Conservation (phyloP, 2,329 filamentous ascomycete species). For the Graphilbum sp. region DNA sequence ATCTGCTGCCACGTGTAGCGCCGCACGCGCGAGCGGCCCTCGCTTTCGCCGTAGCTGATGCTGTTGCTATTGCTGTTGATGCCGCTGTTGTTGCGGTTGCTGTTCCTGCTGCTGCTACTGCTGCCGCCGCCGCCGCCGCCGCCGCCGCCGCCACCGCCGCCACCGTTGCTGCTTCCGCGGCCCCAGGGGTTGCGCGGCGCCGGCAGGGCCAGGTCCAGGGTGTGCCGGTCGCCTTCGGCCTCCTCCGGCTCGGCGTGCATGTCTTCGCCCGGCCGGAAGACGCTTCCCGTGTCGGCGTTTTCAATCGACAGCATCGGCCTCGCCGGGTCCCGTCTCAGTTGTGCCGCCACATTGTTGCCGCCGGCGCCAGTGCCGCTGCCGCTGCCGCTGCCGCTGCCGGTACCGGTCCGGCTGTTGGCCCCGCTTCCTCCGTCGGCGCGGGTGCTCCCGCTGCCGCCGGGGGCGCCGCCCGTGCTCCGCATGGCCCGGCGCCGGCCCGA, state of each 20-base stretch:
- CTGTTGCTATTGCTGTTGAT: background rate
- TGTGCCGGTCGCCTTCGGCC: background rate
- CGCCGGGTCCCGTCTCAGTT: background rate
- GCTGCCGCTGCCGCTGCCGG: background rate
- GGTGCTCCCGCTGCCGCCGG: background rate
- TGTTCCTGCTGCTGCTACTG: background rate
- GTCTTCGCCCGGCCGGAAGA: too few relatives aligned
- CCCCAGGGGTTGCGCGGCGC: too few relatives aligned
- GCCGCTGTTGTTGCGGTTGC: slow-evolving; percentile 11
- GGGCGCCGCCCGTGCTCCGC: too few relatives aligned
- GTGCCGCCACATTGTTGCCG: background rate
- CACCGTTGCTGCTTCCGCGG: background rate
- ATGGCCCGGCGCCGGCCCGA: too few relatives aligned
- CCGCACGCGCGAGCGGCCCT: background rate
- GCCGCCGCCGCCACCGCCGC: background rate
- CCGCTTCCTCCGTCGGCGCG: too few relatives aligned
- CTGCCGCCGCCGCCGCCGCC: background rate
- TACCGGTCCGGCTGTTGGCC: too few relatives aligned
- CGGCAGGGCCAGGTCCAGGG: too few relatives aligned
- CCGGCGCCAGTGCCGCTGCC: background rate
- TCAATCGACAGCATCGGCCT: slow-evolving; percentile 19
- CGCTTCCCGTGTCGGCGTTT: background rate
- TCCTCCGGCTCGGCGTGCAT: slow-evolving; percentile 16
- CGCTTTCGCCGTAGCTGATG: too few relatives aligned
- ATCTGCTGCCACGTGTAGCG: background rate